Percentiles rank a stretch among this genome's conserved stretches.
Evolutionary conservation across 1,139 yeast genomes (phyloP).

Genomic region (Kurtzmaniella quercitrusa): DNA sequence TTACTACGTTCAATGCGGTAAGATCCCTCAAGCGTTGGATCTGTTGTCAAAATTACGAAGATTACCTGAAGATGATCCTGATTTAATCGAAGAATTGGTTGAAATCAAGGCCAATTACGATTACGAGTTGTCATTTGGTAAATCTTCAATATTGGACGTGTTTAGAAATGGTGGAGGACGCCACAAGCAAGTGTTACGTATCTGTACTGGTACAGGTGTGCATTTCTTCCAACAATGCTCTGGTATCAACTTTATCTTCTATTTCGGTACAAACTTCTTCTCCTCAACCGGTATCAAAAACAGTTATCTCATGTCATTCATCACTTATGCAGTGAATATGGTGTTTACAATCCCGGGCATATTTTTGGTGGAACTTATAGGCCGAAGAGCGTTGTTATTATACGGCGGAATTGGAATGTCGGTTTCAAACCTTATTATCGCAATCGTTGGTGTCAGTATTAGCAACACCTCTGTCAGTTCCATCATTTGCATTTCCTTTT

Average conservation of each 20-base stretch:
- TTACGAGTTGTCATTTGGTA: conserved; percentile 64
- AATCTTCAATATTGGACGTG: conserved; percentile 53
- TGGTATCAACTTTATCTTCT: conserved; percentile 75
- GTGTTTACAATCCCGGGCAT: conserved; percentile 68
- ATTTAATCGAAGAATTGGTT: conserved; percentile 66
- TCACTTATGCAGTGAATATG: conserved; percentile 71
- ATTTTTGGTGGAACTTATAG: conserved; percentile 29
- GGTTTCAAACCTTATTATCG: conserved; percentile 57
- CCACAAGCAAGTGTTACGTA: conserved; percentile 58
- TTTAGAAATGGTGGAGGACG: conserved; percentile 64
- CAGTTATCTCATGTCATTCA: conserved; percentile 61
- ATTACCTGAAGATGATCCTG: conserved; percentile 51
- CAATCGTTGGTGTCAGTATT: conserved; percentile 58
- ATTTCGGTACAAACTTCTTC: conserved; percentile 74
- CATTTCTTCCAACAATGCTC: conserved; percentile 75
- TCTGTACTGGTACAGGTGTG: conserved; percentile 63
- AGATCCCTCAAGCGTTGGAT: conserved; percentile 53
- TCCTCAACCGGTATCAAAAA: conserved; percentile 55
- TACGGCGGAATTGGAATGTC: conserved; percentile 63
- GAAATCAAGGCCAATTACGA: conserved; percentile 77
- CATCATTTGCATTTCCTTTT: conserved; percentile 58
- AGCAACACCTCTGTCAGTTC: conserved; percentile 36
- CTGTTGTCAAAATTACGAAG: conserved; percentile 39
- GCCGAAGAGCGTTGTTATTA: conserved; percentile 35
- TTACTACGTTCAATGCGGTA: conserved; percentile 59